phyloP scores from a whole-genome alignment of 305 asterid genomes.

The Stenogyne calaminthoides region DNA sequence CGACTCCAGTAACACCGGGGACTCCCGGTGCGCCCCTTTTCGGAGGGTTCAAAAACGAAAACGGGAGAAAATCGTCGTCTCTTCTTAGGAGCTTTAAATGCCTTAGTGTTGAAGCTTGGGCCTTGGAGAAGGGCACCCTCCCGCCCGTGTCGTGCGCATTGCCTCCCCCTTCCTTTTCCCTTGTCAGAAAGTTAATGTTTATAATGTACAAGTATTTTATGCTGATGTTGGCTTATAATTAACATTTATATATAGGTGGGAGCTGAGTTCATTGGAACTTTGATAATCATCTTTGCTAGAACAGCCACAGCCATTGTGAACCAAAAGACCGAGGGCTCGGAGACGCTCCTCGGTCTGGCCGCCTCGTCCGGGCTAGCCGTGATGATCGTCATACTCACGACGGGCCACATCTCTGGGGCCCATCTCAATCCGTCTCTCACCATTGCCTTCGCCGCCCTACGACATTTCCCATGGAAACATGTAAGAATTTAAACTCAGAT shows the following conservation, averaged over 20 bases:
- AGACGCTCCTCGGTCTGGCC: constrained; percentile 68
- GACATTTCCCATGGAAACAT: constrained; percentile 84
- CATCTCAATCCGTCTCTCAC: constrained; percentile 85
- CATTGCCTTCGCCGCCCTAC: constrained; percentile 80
- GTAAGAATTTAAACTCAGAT: constrained; percentile 27
- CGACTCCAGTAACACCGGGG: constrained; percentile 67
- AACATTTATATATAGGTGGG: constrained; percentile 58
- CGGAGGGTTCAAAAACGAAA: constrained; percentile 42
- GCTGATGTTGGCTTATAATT: not conserved
- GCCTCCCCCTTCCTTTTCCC: constrained; percentile 74
- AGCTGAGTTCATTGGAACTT: constrained; percentile 89
- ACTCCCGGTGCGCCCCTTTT: constrained; percentile 79
- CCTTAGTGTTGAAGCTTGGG: constrained; percentile 58
- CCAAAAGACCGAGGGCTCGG: constrained; percentile 70
- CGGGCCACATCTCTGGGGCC: constrained; percentile 94
- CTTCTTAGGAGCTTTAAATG: constrained; percentile 62
- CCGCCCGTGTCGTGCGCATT: constrained; percentile 63
- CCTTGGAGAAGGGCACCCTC: constrained; percentile 61
- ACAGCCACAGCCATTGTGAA: constrained; percentile 82
- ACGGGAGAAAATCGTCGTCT: constrained; percentile 45
- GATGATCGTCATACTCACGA: constrained; percentile 78
- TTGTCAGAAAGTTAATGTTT: constrained; percentile 62
- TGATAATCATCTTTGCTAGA: constrained; percentile 73
- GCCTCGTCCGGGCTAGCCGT: constrained; percentile 76
- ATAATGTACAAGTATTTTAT: not conserved